These are phyloP conservation scores for Fusarium chuoi DNA, from an alignment of 2,329 filamentous ascomycete species.

Conservation along the genomic window DNA sequence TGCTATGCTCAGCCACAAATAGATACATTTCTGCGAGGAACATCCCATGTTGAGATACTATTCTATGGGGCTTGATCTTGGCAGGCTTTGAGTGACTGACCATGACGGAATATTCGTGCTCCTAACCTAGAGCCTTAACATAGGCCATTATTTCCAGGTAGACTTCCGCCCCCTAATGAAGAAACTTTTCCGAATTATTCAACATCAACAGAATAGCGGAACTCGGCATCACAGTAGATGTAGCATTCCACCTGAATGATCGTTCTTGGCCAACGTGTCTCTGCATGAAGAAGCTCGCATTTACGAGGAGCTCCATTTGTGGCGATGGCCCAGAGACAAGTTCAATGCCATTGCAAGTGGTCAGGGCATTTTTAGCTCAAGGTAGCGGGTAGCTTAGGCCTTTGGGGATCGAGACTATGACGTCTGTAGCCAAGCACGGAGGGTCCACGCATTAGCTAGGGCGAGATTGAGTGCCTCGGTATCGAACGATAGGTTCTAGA, in stretches of 20 bases:
- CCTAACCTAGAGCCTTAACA: constrained; percentile 6
- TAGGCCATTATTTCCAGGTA: background rate
- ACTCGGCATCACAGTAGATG: constrained; percentile 1
- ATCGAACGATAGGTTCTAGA: constrained; percentile 9
- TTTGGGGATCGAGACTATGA: background rate
- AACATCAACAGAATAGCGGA: background rate
- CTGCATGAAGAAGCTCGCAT: background rate
- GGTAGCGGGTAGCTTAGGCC: too few species aligned
- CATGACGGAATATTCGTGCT: background rate
- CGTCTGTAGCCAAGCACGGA: constrained; percentile 2
- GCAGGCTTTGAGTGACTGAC: background rate
- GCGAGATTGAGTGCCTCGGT: background rate
- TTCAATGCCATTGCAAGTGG: background rate
- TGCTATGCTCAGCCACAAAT: background rate
- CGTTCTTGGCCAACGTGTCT: background rate
- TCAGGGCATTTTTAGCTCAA: too few species aligned
- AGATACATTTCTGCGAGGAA: background rate
- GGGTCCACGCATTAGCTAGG: background rate
- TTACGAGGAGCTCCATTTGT: constrained; percentile 1
- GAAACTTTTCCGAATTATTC: background rate
- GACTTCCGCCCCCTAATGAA: background rate
- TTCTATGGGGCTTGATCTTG: constrained; percentile 4
- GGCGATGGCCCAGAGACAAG: background rate
- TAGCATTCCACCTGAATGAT: background rate
- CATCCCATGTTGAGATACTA: background rate